A percentile compares a stretch with the other conserved stretches of the same genome.
Conservation (phyloP, 805 yeast species). For the Myxozyma lipomycoides region DNA sequence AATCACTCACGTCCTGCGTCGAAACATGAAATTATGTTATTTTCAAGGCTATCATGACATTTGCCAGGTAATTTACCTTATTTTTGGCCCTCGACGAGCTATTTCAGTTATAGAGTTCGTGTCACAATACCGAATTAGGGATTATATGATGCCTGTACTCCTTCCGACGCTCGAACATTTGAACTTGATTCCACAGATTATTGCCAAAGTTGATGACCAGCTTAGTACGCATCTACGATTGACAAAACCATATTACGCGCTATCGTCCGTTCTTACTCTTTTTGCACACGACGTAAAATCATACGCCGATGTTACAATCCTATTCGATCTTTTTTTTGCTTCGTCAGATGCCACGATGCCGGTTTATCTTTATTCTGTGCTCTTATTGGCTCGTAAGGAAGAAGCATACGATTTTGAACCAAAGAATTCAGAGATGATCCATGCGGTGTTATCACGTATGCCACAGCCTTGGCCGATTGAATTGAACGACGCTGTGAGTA, state of each 20-base stretch:
- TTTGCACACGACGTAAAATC: conserved; percentile 66
- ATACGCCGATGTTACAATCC: conserved; percentile 47
- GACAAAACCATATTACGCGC: conserved; percentile 60
- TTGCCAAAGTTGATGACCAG: conserved; percentile 48
- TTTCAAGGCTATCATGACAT: conserved; percentile 95
- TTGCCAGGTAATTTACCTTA: conserved; percentile 59
- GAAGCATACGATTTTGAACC: conserved; percentile 41
- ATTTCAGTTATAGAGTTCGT: conserved; percentile 49
- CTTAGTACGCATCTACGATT: conserved; percentile 39
- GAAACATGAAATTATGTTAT: conserved; percentile 61
- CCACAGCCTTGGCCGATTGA: conserved; percentile 27
- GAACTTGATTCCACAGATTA: conserved; percentile 58
- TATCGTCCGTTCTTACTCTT: conserved; percentile 73
- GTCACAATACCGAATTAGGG: conserved; percentile 64
- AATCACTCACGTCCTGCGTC: conserved; percentile 54
- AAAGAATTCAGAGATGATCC: conserved; percentile 43
- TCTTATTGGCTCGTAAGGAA: conserved; percentile 42
- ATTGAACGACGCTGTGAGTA: conserved; percentile 27
- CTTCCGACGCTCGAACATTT: conserved; percentile 64
- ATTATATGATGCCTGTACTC: conserved; percentile 74
- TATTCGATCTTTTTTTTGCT: conserved; percentile 69
- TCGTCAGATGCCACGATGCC: conserved; percentile 52
- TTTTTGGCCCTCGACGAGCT: conserved; percentile 41
- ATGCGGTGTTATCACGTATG: conserved; percentile 39
- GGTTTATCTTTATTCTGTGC: conserved; percentile 56